Conservation (phyloP, 306 rosid species). For the Purshia tridentata region DNA sequence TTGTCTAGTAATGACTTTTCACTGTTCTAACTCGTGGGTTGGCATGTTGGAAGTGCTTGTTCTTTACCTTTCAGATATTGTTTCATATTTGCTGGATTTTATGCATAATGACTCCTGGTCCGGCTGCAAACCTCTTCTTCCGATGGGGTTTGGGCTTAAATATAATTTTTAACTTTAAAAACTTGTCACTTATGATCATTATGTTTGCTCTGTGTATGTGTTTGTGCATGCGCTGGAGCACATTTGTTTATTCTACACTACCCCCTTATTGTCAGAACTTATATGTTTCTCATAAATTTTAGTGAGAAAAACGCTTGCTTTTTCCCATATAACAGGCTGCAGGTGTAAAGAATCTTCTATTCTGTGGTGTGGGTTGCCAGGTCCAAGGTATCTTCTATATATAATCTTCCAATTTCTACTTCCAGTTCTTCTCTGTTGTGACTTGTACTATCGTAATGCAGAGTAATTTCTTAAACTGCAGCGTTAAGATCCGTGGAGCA, state of each 20-base stretch:
- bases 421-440: slow-evolving; percentile 55
- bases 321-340: slow-evolving; percentile 68
- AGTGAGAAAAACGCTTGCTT: not conserved
- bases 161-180: not conserved
- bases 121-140: not conserved
- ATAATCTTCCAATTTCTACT: slow-evolving; percentile 16
- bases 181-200: not conserved
- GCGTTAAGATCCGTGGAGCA: slow-evolving; percentile 95
- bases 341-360: slow-evolving; percentile 92
- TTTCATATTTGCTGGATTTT: not conserved
- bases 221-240: not conserved
- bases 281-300: not conserved
- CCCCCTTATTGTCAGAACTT: not conserved
- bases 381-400: slow-evolving; percentile 69
- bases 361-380: slow-evolving; percentile 99
- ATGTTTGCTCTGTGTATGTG: not conserved
- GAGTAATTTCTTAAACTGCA: slow-evolving; percentile 94
- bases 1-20: not conserved
- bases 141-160: not conserved
- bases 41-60: not conserved
- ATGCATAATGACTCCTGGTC: not conserved
- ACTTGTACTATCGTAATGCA: slow-evolving; percentile 88
- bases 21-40: not conserved
- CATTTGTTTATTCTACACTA: slow-evolving; percentile 4
- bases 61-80: not conserved